Evolutionary conservation across 345 rosid species (phyloP).

Genomic region (Rhizophora mangle): DNA sequence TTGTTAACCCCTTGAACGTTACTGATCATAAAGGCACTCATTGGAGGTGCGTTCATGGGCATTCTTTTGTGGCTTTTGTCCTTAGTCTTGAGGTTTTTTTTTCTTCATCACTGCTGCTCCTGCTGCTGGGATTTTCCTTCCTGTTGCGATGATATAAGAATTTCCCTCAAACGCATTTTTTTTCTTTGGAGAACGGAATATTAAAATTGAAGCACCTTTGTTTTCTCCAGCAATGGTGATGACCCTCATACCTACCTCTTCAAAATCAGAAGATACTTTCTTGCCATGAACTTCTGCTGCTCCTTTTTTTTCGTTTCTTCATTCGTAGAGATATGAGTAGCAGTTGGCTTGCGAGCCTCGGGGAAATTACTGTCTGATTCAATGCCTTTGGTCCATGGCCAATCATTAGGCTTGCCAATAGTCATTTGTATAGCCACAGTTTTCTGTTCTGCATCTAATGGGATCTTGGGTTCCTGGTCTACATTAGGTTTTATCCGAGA

Average conservation of each 20-base stretch:
- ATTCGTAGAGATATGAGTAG: no score
- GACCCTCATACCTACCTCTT: conserved; percentile 36
- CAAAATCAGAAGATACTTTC: conserved; percentile 39
- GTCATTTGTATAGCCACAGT: conserved; percentile 52
- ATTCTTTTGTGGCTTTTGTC: conserved; percentile 26
- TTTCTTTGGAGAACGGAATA: conserved; percentile 45
- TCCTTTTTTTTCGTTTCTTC: conserved; percentile 7
- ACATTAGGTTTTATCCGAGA: conserved; percentile 17
- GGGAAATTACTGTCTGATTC: conserved; percentile 12
- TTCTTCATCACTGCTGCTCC: conserved; percentile 40
- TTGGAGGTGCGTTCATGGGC: conserved; percentile 30
- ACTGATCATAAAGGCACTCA: conserved; percentile 64
- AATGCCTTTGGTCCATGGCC: conserved; percentile 8
- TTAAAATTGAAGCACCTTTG: conserved; percentile 53
- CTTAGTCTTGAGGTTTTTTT: conserved; percentile 26
- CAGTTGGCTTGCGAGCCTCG: no score
- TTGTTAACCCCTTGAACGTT: conserved; percentile 47
- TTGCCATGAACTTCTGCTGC: conserved; percentile 25
- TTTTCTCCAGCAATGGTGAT: no score
- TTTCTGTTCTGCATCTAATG: conserved; percentile 56
- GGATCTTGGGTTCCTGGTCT: conserved; percentile 39
- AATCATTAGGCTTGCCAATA: conserved; percentile 34
- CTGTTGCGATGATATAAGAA: conserved; percentile 22
- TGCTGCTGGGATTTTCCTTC: conserved; percentile 6
- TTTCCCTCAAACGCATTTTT: conserved; percentile 24